phyloP scores from a whole-genome alignment of 2,329 filamentous ascomycete genomes.

The Beauveria sp. region DNA sequence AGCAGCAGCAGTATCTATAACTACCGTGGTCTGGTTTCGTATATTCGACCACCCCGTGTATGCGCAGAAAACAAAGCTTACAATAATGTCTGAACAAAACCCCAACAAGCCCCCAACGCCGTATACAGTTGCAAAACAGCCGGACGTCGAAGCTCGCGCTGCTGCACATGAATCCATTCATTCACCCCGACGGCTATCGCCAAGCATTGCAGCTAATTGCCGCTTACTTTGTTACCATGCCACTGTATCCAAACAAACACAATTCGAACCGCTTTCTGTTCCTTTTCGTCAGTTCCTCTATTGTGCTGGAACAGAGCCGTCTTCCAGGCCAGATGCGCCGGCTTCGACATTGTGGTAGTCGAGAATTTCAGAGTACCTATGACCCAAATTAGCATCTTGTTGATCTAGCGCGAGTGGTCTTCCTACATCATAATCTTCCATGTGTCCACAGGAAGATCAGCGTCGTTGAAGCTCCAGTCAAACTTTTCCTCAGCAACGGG shows the following conservation, averaged over 20 bases:
- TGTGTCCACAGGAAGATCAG: slow-evolving; percentile 93
- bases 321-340: slow-evolving; percentile 17
- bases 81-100: slow-evolving; percentile 10
- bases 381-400: background rate
- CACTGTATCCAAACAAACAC: slow-evolving; percentile 5
- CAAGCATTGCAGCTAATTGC: background rate
- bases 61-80: slow-evolving; percentile 7
- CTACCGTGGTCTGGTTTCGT: slow-evolving; percentile 5
- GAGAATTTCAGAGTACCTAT: slow-evolving; percentile 95
- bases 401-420: background rate
- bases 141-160: background rate
- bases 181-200: background rate
- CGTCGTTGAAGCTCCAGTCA: slow-evolving; percentile 99
- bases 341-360: slow-evolving; percentile 93
- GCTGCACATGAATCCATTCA: slow-evolving; percentile 1
- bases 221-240: background rate
- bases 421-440: slow-evolving; percentile 99
- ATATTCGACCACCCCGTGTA: slow-evolving; percentile 5
- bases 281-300: background rate
- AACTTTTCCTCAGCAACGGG: slow-evolving; percentile 95
- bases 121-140: slow-evolving; percentile 4
- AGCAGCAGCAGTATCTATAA: slow-evolving; percentile 4
- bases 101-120: slow-evolving; percentile 9
- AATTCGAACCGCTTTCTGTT: background rate
- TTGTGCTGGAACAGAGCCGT: background rate